These are phyloP conservation scores for Solanum etuberosum DNA, from an alignment of 257 asterid genomes.

Conservation along the genomic window DNA sequence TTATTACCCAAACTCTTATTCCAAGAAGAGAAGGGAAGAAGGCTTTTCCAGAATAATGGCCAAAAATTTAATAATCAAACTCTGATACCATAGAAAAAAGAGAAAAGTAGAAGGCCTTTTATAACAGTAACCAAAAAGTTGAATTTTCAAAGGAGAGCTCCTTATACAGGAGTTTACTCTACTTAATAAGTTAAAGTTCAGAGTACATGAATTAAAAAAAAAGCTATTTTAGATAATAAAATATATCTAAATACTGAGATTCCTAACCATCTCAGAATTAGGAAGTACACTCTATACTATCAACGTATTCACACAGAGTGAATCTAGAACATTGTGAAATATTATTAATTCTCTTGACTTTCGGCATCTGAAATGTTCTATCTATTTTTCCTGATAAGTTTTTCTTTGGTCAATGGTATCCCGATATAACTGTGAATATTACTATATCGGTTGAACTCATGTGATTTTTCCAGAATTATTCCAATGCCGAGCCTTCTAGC, in stretches of 20 bases:
- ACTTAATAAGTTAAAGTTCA: background rate
- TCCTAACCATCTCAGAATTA: background rate
- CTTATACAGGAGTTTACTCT: background rate
- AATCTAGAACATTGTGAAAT: background rate
- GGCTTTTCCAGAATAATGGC: background rate
- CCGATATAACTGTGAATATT: background rate
- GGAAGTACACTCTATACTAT: background rate
- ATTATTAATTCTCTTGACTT: background rate
- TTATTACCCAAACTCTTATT: background rate
- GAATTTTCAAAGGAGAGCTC: background rate
- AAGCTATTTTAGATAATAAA: background rate
- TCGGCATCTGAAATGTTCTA: background rate
- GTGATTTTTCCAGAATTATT: constrained; percentile 42
- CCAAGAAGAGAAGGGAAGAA: background rate
- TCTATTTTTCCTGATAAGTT: background rate
- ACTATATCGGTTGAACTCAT: constrained; percentile 1
- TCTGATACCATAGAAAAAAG: background rate
- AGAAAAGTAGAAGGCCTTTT: background rate
- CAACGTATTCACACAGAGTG: background rate
- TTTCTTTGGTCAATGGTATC: background rate
- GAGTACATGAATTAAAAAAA: background rate
- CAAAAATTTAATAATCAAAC: background rate
- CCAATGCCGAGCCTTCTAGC: constrained; percentile 44
- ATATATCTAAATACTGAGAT: background rate
- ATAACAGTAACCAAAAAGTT: background rate